Base-by-base conservation (phyloP, 1,139 yeast species). In the Yamadazyma diddensiae region DNA sequence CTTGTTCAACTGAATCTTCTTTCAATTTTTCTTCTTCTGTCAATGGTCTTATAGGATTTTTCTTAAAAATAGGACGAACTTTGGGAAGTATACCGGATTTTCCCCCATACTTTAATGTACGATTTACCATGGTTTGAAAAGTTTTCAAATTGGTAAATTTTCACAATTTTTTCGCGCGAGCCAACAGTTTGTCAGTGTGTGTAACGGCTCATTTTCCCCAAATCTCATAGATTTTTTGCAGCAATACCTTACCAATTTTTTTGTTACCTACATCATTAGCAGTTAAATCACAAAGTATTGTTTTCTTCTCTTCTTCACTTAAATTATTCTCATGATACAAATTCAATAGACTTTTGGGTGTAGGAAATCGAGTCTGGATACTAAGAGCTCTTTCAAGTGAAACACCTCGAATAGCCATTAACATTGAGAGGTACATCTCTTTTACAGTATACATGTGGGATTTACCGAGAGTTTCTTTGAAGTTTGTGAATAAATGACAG, bases 1-100 rank as follows among this genome's bases (percentile, higher is more conserved):
- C 95, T 26, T 62, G 70, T 30, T 62, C 78, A 15, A 67, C 58
- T 36, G 70, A 70, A 19, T 73, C 66, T 30, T 71, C 76, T 33
- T 57, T 56, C 11, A 52, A 55, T 29, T 49, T 27, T 40, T 69
- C 73, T 24, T 48, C 53, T 8, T 46, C 55, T 6, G 59, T 61
- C 29, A 52, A 53, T 7, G 86, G 81, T 40, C 80, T 76, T 33
- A 77, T 71, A 2, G 90, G 87, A 35, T 49, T 50, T 28, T 70
- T 64, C 50, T 78, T 82, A 62, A 83, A 73, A 24, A 82, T 75
- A 24, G 82, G 78, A 51, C 95, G 79, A 10, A 84, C 79, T 37
- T 65, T 70, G 32, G 97, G 97, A 45, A 88, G 70, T 30, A 85
- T 67, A 53, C 97, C 96, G 34, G 94, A 82, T 61, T 83, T 83